Conservation (phyloP, 2,329 filamentous ascomycete species). For the Aspergillus terreus region DNA sequence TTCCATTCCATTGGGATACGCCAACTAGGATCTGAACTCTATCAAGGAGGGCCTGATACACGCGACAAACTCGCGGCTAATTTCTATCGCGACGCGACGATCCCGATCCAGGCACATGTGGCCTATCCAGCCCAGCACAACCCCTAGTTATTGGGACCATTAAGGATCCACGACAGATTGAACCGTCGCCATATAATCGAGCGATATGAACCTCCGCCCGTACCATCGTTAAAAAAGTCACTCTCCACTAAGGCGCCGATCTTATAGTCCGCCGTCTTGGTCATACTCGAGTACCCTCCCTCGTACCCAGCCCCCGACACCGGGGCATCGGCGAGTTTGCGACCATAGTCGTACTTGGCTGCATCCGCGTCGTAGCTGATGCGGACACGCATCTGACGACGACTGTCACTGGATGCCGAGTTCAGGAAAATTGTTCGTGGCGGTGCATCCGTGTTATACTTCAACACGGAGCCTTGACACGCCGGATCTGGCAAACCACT, state of each 20-base stretch:
- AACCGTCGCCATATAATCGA: slow-evolving; percentile 7
- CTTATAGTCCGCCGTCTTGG: slow-evolving; percentile 6
- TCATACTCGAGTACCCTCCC: slow-evolving; percentile 9
- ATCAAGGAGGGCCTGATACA: not conserved
- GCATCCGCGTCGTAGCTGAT: slow-evolving; percentile 6
- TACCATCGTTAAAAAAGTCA: slow-evolving; percentile 7
- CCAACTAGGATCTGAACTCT: too few species aligned
- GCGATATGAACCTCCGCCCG: not conserved
- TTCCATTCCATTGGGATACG: not conserved
- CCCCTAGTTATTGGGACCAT: slow-evolving; percentile 6
- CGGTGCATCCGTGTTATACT: slow-evolving; percentile 5
- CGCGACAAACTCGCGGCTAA: too few species aligned
- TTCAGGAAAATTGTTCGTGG: slow-evolving; percentile 7
- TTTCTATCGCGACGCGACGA: too few species aligned
- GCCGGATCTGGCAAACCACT: slow-evolving; percentile 5
- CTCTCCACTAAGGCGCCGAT: slow-evolving; percentile 6
- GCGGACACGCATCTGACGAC: slow-evolving; percentile 5
- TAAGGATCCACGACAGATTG: slow-evolving; percentile 9
- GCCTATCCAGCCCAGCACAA: not conserved
- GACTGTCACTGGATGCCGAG: slow-evolving; percentile 1
- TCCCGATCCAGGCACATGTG: too few species aligned
- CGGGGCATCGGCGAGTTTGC: slow-evolving; percentile 4
- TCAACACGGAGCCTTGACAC: slow-evolving; percentile 5
- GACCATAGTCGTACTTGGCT: slow-evolving; percentile 4
- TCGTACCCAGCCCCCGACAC: slow-evolving; percentile 2